Evolutionary conservation across 768 basidiomycete species (phyloP).

Genomic region (Myochromella boudieri): DNA sequence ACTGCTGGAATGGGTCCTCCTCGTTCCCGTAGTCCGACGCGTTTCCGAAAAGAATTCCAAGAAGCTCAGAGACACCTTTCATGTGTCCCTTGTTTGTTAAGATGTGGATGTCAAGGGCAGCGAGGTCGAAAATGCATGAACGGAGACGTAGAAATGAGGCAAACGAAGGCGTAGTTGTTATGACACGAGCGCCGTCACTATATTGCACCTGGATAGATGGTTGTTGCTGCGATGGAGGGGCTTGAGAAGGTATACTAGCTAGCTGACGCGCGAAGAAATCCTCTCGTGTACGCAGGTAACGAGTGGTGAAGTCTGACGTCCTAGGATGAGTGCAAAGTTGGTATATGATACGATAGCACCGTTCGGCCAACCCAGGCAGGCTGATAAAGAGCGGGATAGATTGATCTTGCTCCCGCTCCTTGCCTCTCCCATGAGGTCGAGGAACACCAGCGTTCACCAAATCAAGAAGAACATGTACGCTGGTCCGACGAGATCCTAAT

Average conservation of each 20-base stretch:
- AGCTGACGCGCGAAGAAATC: constrained; percentile 89
- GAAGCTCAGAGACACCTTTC: constrained; percentile 70
- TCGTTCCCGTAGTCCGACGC: constrained; percentile 52
- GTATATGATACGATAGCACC: constrained; percentile 78
- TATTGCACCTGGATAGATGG: constrained; percentile 65
- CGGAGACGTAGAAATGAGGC: constrained; percentile 80
- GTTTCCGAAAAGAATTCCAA: constrained; percentile 80
- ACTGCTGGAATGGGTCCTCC: constrained; percentile 53
- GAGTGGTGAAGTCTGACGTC: constrained; percentile 78
- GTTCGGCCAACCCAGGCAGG: constrained; percentile 80
- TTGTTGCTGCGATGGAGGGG: constrained; percentile 48
- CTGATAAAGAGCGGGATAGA: constrained; percentile 57
- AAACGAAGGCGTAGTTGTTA: constrained; percentile 66
- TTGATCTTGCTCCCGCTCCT: constrained; percentile 30
- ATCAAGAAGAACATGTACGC: constrained; percentile 79
- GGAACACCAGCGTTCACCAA: constrained; percentile 75
- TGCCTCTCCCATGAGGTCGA: constrained; percentile 44
- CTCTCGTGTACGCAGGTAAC: constrained; percentile 84
- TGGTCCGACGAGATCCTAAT: constrained; percentile 65
- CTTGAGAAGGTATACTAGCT: constrained; percentile 67
- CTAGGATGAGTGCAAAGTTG: constrained; percentile 86
- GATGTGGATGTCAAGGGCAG: constrained; percentile 86
- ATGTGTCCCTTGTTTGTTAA: constrained; percentile 76
- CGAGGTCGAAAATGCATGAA: constrained; percentile 81
- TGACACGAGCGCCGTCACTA: constrained; percentile 65